These are phyloP conservation scores for Cutaneotrichosporon cyanovorans DNA, from an alignment of 1,284 basidiomycete species.

Conservation along the genomic window DNA sequence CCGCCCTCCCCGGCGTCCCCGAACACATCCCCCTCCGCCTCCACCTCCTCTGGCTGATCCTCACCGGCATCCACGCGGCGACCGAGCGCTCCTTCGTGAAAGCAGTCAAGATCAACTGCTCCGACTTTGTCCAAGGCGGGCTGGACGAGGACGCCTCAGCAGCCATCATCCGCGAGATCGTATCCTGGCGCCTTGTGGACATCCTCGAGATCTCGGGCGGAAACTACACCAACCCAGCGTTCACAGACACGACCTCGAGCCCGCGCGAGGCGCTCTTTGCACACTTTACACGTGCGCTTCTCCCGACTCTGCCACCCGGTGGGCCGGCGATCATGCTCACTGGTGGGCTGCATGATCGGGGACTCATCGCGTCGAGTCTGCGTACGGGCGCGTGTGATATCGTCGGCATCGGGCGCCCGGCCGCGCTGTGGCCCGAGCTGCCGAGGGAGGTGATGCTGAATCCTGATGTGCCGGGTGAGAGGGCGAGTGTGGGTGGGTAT, in stretches of 20 bases:
- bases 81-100: slow-evolving; percentile 61
- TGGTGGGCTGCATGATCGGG: slow-evolving; percentile 35
- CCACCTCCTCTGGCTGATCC: slow-evolving; percentile 59
- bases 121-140: slow-evolving; percentile 62
- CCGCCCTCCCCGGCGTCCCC: slow-evolving; percentile 56
- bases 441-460: slow-evolving; percentile 30
- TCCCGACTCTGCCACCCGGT: slow-evolving; percentile 30
- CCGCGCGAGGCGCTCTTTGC: slow-evolving; percentile 37
- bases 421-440: slow-evolving; percentile 31
- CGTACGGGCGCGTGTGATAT: slow-evolving; percentile 33
- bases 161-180: slow-evolving; percentile 37
- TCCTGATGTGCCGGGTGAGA: slow-evolving; percentile 12
- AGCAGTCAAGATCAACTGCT: slow-evolving; percentile 80
- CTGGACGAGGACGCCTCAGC: slow-evolving; percentile 30
- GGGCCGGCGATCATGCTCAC: slow-evolving; percentile 42
- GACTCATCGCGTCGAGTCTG: slow-evolving; percentile 28
- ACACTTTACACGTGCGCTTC: slow-evolving; percentile 33
- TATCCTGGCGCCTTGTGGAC: slow-evolving; percentile 50
- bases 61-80: slow-evolving; percentile 55
- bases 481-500: slow-evolving; percentile 25
- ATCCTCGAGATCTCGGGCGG: slow-evolving; percentile 44
- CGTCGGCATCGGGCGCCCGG: slow-evolving; percentile 37
- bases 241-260: slow-evolving; percentile 1
- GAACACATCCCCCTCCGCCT: slow-evolving; percentile 46
- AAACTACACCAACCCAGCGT: slow-evolving; percentile 33